Evolutionary conservation across 768 basidiomycete genomes (phyloP).

Genomic region (Jaapia argillacea): DNA sequence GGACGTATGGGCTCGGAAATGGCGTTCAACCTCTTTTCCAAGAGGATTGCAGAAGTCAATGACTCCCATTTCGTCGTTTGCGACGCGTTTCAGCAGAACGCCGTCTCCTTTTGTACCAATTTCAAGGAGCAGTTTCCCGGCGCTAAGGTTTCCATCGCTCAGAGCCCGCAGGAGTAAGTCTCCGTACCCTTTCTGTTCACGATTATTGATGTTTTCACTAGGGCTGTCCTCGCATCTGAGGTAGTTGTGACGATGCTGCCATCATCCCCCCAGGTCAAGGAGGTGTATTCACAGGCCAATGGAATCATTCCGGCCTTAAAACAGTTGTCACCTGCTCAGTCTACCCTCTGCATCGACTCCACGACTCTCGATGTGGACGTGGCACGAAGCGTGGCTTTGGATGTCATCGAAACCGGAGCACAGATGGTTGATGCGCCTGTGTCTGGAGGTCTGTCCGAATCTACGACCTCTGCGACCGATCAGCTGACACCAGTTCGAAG

Average conservation of each 20-base stretch:
- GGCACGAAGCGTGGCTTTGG: conserved; percentile 52
- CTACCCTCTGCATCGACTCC: conserved; percentile 76
- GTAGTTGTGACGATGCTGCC: conserved; percentile 88
- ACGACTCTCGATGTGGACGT: conserved; percentile 82
- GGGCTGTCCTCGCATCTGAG: conserved; percentile 52
- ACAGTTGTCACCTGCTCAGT: conserved; percentile 25
- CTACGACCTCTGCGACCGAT: neutral
- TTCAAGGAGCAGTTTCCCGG: conserved; percentile 51
- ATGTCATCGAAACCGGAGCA: conserved; percentile 46
- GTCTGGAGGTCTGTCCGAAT: conserved; percentile 60
- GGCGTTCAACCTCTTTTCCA: conserved; percentile 77
- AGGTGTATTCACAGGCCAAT: conserved; percentile 54
- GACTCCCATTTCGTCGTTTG: conserved; percentile 60
- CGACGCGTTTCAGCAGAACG: conserved; percentile 56
- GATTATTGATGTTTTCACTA: conserved; percentile 17
- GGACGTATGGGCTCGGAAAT: conserved; percentile 87
- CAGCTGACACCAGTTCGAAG: conserved; percentile 22
- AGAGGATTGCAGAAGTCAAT: conserved; percentile 44
- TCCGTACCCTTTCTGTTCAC: conserved; percentile 1
- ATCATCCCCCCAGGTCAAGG: conserved; percentile 78
- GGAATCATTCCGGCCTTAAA: conserved; percentile 59
- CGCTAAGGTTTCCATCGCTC: conserved; percentile 46
- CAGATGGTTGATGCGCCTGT: conserved; percentile 90
- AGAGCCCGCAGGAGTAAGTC: conserved; percentile 67
- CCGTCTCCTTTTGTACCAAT: conserved; percentile 42